A percentile compares a stretch with the other conserved stretches of the same genome.
Evolutionary conservation across 163 green algal genomes (phyloP).

Genomic region (Chlorella variabilis): DNA sequence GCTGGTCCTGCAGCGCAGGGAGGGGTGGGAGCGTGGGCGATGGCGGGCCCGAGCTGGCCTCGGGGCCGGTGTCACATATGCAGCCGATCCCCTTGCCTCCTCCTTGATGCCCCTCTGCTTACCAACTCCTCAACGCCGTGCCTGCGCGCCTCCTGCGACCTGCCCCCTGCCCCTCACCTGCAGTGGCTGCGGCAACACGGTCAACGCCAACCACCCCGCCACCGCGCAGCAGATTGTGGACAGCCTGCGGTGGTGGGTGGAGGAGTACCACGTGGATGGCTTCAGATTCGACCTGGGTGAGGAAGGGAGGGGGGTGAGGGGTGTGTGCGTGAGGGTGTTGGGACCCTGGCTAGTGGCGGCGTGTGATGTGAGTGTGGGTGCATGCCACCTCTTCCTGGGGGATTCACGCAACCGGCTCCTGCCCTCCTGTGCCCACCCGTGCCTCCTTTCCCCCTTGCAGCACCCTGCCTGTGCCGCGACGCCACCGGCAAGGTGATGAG

Average conservation of each 20-base stretch:
- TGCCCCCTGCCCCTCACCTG: neutral
- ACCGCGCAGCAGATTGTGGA: conserved; percentile 90
- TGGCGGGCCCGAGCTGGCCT: no score
- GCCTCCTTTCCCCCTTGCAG: conserved; percentile 31
- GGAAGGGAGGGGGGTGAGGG: no score
- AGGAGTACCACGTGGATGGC: conserved; percentile 97
- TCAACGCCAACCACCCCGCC: conserved; percentile 94
- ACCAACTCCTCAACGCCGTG: no score
- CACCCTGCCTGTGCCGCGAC: conserved; percentile 86
- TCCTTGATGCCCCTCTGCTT: no score
- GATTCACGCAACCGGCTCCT: neutral
- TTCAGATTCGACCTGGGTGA: conserved; percentile 97
- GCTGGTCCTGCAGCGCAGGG: neutral
- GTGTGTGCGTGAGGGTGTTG: neutral
- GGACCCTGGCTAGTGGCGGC: neutral
- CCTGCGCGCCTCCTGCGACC: no score
- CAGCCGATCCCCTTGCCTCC: no score
- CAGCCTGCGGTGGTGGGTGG: conserved; percentile 82
- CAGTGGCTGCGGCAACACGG: conserved; percentile 94
- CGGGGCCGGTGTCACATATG: no score
- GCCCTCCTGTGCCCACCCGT: neutral
- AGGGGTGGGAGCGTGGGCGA: no score
- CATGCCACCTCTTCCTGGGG: neutral
- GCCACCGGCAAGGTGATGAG: conserved; percentile 73
- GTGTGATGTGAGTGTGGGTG: no score